Evolutionary conservation across 2,329 filamentous ascomycete genomes (phyloP).

Genomic region (Monosporascus sp.): DNA sequence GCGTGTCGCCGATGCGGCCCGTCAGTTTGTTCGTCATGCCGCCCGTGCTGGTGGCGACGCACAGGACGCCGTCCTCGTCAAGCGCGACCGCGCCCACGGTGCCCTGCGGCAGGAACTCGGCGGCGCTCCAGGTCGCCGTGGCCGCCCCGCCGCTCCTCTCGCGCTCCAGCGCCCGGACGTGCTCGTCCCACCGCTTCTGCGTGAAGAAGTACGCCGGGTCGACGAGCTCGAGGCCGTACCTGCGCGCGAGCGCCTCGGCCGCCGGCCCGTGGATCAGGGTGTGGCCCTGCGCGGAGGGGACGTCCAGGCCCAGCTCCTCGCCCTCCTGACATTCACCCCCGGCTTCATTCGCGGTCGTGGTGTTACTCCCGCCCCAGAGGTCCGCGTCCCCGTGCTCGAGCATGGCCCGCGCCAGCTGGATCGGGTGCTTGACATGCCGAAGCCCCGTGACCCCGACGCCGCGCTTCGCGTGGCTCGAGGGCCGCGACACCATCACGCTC

Average conservation of each 20-base stretch:
- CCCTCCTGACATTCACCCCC: constrained; percentile 19
- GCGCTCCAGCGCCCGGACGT: constrained; percentile 51
- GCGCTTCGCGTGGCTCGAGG: constrained; percentile 59
- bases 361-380: constrained; percentile 29
- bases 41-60: constrained; percentile 62
- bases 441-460: constrained; percentile 73
- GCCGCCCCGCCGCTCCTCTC: constrained; percentile 32
- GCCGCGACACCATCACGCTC: constrained; percentile 72
- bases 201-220: constrained; percentile 73
- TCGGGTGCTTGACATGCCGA: constrained; percentile 70
- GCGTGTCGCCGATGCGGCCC: constrained; percentile 81
- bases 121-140: constrained; percentile 49
- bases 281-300: constrained; percentile 61
- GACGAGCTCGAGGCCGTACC: constrained; percentile 67
- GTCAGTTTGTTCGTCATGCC: constrained; percentile 86
- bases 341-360: constrained; percentile 2
- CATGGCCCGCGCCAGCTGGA: constrained; percentile 66
- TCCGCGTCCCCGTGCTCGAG: constrained; percentile 62
- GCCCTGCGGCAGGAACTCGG: constrained; percentile 72
- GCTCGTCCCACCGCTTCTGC: constrained; percentile 71
- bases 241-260: constrained; percentile 61
- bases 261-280: constrained; percentile 61
- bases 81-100: constrained; percentile 80
- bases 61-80: constrained; percentile 69
- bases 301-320: constrained; percentile 26